Evolutionary conservation across 768 basidiomycete genomes (phyloP).

Genomic region (Lentinula sp.): DNA sequence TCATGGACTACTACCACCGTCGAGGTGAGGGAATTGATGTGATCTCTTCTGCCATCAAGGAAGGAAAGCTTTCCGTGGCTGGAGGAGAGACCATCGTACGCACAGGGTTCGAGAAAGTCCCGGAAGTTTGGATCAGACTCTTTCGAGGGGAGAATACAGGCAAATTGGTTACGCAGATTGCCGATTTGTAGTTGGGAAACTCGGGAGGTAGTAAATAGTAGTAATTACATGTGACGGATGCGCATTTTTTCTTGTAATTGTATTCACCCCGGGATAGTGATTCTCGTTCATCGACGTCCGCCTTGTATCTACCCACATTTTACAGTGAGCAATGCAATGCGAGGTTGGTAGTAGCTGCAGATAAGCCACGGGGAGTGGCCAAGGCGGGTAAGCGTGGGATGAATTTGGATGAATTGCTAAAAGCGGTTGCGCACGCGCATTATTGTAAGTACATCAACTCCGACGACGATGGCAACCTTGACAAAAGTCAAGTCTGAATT

Average conservation of each 20-base stretch:
- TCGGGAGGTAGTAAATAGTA: neutral
- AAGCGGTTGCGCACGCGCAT: neutral
- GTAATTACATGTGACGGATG: neutral
- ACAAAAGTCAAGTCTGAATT: slow-evolving; percentile 3
- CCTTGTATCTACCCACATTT: no score
- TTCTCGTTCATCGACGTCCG: no score
- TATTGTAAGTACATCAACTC: neutral
- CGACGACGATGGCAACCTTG: slow-evolving; percentile 9
- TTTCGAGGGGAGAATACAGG: slow-evolving; percentile 4
- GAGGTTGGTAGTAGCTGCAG: neutral
- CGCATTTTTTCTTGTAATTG: neutral
- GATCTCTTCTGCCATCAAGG: neutral
- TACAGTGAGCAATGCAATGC: no score
- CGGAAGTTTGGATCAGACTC: neutral
- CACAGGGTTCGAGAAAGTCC: neutral
- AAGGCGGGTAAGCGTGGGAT: neutral
- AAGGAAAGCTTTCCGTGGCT: neutral
- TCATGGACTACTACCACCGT: neutral
- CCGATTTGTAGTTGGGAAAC: neutral
- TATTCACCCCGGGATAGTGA: neutral
- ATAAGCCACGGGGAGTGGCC: neutral
- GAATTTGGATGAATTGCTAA: neutral
- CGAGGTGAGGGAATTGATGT: neutral
- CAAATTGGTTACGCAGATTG: neutral
- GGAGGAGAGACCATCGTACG: neutral